Conservation (phyloP, 331 rosid genomes). For the Malus hybrid region DNA sequence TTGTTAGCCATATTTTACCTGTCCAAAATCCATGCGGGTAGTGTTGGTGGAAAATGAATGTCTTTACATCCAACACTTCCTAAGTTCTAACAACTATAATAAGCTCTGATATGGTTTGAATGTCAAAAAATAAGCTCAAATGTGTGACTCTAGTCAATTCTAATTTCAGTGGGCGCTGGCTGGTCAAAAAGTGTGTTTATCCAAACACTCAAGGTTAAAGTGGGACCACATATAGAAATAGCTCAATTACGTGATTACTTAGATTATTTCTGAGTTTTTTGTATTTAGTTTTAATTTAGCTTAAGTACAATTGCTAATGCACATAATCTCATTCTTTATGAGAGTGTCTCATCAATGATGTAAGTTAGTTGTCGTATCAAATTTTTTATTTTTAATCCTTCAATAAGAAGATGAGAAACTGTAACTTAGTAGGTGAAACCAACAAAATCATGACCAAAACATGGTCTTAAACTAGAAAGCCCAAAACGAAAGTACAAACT, state of each 20-base stretch:
- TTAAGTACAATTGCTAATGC: no score
- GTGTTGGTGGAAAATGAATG: background rate
- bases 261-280: no score
- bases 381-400: no score
- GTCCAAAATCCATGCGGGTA: no score
- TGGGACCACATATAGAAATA: background rate
- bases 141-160: background rate
- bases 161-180: background rate
- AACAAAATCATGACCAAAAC: background rate
- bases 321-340: no score
- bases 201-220: background rate
- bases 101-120: background rate
- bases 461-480: background rate
- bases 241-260: no score
- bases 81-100: background rate
- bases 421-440: background rate
- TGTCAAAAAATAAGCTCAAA: background rate
- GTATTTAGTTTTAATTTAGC: no score
- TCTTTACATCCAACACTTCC: background rate
- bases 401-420: background rate
- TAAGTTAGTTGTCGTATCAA: no score
- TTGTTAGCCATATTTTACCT: no score
- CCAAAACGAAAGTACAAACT: background rate
- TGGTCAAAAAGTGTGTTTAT: background rate
- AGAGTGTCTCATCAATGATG: no score